Conservation (phyloP, 1,139 yeast genomes). For the Pneumocystis jirovecii region DNA sequence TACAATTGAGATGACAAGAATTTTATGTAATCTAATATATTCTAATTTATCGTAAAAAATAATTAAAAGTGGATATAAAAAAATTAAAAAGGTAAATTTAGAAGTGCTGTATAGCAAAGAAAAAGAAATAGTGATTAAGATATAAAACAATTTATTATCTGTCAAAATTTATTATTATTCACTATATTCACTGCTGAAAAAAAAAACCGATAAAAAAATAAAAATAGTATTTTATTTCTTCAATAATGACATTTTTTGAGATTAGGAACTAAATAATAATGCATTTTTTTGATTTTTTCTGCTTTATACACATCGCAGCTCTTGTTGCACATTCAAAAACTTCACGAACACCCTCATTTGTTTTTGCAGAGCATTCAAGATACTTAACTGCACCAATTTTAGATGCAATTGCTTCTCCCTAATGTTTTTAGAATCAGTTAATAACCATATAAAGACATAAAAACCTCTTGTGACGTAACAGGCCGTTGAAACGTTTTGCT, state of each 20-base stretch:
- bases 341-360: slow-evolving; percentile 33
- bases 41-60: background rate
- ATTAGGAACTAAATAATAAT: background rate
- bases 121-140: background rate
- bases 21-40: background rate
- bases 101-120: background rate
- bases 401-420: slow-evolving; percentile 68
- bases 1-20: background rate
- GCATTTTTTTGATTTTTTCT: background rate
- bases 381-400: slow-evolving; percentile 77
- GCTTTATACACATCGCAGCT: slow-evolving; percentile 30
- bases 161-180: background rate
- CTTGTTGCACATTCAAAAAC: slow-evolving; percentile 21
- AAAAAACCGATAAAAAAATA: background rate
- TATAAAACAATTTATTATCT: background rate
- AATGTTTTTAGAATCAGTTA: background rate
- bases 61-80: background rate
- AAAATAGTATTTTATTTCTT: background rate
- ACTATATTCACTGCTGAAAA: background rate
- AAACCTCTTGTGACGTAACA: slow-evolving; percentile 24
- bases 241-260: background rate
- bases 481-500: slow-evolving; percentile 64
- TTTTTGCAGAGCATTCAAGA: slow-evolving; percentile 86
- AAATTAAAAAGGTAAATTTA: background rate
- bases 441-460: slow-evolving; percentile 29